A percentile compares a stretch with the other conserved stretches of the same genome.
These are phyloP conservation scores for Neurospora terricola DNA, from an alignment of 495 filamentous ascomycete genomes.

Conservation along the genomic window DNA sequence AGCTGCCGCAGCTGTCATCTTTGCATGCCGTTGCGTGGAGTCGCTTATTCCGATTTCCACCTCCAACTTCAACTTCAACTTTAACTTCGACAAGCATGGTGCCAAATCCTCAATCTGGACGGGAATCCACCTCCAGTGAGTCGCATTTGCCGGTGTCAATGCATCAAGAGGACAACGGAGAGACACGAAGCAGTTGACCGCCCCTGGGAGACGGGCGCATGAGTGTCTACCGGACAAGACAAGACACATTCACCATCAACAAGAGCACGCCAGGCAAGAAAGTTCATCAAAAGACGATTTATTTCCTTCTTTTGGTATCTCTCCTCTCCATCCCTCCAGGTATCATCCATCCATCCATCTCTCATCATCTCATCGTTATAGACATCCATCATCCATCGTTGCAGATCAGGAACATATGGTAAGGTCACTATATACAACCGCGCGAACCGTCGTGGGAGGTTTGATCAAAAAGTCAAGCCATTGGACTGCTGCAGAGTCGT, in stretches of 20 bases:
- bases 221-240: no score
- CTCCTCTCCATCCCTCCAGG: neutral
- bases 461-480: neutral
- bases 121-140: no score
- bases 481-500: neutral
- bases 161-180: no score
- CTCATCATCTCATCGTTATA: neutral
- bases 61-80: neutral
- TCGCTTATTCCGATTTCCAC: neutral
- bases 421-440: neutral
- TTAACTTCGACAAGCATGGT: no score
- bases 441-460: no score
- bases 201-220: no score
- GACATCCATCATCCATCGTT: neutral
- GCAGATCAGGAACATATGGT: neutral
- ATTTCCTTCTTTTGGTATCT: neutral
- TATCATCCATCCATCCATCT: neutral
- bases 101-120: no score
- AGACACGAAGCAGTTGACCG: no score
- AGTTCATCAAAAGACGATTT: neutral
- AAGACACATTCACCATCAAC: neutral
- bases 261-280: neutral
- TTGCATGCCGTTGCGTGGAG: neutral
- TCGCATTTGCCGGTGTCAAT: no score
- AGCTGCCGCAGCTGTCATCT: neutral